Conservation (phyloP, 2,329 filamentous ascomycete species). For the Calonectria ilicicola region DNA sequence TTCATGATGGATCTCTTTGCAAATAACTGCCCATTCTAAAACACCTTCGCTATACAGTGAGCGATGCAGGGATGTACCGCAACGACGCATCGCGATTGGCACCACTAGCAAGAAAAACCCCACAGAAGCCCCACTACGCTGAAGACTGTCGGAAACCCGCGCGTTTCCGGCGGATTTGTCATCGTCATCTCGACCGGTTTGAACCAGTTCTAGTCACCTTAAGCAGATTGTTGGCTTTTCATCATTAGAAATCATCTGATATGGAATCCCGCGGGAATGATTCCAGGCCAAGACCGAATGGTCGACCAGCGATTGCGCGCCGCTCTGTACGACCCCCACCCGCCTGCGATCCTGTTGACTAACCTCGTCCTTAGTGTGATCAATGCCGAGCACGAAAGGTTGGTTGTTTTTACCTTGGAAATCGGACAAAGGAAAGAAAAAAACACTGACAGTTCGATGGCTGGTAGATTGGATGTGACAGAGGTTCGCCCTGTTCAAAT, state of each 20-base stretch:
- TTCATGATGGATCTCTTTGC: too few species aligned
- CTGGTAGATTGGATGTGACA: constrained; percentile 33
- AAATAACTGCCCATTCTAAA: too few species aligned
- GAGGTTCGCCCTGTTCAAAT: constrained; percentile 43
- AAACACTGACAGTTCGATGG: neutral
- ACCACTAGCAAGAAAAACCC: neutral
- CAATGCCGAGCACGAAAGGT: constrained; percentile 40
- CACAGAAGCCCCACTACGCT: neutral
- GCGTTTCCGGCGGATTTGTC: constrained; percentile 25
- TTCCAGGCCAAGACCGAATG: neutral
- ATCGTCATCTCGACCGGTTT: neutral
- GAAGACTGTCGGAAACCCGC: constrained; percentile 30
- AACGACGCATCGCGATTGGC: neutral
- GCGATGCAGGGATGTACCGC: neutral
- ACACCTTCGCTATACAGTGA: too few species aligned
- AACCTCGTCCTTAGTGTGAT: constrained; percentile 31
- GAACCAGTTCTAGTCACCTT: neutral
- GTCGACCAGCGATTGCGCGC: constrained; percentile 26
- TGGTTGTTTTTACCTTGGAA: neutral
- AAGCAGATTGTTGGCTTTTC: neutral
- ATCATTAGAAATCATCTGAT: neutral
- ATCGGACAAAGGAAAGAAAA: neutral
- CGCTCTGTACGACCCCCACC: constrained; percentile 28
- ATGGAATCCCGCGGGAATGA: constrained; percentile 28
- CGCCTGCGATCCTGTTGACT: neutral